Base-by-base conservation (phyloP, 169 alveolate species). In the Babesia bigemina region DNA sequence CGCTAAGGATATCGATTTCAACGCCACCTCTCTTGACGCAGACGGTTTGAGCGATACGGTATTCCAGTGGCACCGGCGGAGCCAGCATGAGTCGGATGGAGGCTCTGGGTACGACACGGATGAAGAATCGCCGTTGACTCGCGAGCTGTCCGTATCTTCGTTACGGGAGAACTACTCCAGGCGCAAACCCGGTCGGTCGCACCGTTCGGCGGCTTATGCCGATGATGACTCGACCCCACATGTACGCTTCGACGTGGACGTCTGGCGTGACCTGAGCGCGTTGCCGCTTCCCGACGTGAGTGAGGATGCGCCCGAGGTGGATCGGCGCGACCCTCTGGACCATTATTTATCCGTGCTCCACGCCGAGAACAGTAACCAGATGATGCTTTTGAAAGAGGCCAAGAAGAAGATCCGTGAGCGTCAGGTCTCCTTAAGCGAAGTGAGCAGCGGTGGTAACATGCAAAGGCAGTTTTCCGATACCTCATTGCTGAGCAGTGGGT, bases 381-480 rank as follows among this genome's bases (percentile, higher is more conserved):
- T 36, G 33, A 14, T 52, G 65, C 76, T 67, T 21, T 28, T 67
- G 13, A 50, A 42, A 14, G 11, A 50, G 28, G 53, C 63, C 28
- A 67, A 67, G 76, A 13, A 52, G 53, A 67, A 67, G 65, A 67
- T 67, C 0, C 50, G 58, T 9, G 76, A 67, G 39, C 63, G 76
- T 26, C 65, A 19, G 16, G 49, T 11, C 22, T 42, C 76, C 8
- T 19, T 53, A 14, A 19, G 12, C 29, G 42, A 24, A 9, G 9
- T 4, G 21, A 9, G 36, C 12, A 14, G 53, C 17, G 2, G 13
- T 12, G 26, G 21, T 12, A 7, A 14, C 44, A 11, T 9, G 29
- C 1, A 7, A 0, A 10, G 76, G 17, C 76, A 67, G 45, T 67
- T 16, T 17, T 67, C 76, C 26, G 66, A 67, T 55, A 50, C 36